Percentiles rank a stretch among this genome's conserved stretches.
Conservation (phyloP, 2,329 filamentous ascomycete genomes). For the Alternaria viburni region DNA sequence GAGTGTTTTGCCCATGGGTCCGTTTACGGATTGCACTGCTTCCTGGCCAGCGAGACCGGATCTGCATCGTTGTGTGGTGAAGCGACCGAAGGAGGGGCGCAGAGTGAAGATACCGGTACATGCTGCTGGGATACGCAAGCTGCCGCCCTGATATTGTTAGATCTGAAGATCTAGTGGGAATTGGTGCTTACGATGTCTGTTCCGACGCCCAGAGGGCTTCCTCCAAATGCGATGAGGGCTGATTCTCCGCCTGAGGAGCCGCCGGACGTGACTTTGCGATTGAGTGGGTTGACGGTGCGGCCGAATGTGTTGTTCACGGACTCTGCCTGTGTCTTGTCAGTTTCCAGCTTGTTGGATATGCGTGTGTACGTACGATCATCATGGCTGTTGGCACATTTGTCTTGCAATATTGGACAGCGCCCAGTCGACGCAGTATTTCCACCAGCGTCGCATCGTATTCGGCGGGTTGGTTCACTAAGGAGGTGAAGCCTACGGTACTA, state of each 20-base stretch:
- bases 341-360: background rate
- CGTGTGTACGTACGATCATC: slow-evolving; percentile 60
- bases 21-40: slow-evolving; percentile 68
- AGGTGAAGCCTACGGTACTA: slow-evolving; percentile 68
- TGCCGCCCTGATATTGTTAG: slow-evolving; percentile 52
- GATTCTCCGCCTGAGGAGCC: slow-evolving; percentile 72
- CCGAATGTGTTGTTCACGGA: slow-evolving; percentile 70
- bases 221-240: slow-evolving; percentile 65
- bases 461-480: slow-evolving; percentile 66
- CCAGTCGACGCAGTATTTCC: slow-evolving; percentile 63
- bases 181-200: slow-evolving; percentile 62
- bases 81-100: slow-evolving; percentile 64
- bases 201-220: slow-evolving; percentile 67
- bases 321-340: slow-evolving; percentile 54
- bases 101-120: slow-evolving; percentile 66
- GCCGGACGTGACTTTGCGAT: slow-evolving; percentile 65
- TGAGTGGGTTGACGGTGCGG: slow-evolving; percentile 66
- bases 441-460: slow-evolving; percentile 63
- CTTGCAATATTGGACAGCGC: slow-evolving; percentile 72
- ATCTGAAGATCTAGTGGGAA: too few species aligned
- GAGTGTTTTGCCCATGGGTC: slow-evolving; percentile 65
- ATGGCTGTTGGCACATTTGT: slow-evolving; percentile 73
- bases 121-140: slow-evolving; percentile 62
- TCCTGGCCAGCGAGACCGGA: slow-evolving; percentile 70
- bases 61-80: slow-evolving; percentile 61